phyloP scores from a whole-genome alignment of 495 filamentous ascomycete species.

The Xylaria grammica region DNA sequence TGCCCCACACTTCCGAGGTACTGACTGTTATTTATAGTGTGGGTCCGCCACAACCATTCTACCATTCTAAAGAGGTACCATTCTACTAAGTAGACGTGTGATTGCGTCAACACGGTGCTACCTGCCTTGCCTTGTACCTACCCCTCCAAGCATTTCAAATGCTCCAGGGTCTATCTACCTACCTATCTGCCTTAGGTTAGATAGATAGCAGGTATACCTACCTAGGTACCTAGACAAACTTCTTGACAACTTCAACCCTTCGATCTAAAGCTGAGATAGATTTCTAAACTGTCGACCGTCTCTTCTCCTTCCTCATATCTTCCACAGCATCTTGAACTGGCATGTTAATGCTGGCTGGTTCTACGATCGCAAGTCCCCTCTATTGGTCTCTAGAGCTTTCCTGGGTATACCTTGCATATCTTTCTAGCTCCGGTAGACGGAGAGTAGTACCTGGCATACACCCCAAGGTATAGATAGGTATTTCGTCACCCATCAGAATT shows the following conservation, averaged over 20 bases:
- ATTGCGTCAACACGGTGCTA: constrained; percentile 18
- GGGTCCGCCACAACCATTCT: no score
- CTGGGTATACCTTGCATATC: neutral
- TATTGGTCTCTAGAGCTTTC: neutral
- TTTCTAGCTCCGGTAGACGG: neutral
- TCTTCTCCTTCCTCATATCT: neutral
- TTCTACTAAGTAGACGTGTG: neutral
- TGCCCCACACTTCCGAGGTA: constrained; percentile 8
- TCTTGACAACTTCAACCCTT: no score
- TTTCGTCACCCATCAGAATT: neutral
- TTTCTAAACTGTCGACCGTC: neutral
- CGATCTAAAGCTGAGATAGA: no score
- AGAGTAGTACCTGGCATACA: neutral
- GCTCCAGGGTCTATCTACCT: neutral
- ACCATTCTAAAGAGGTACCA: no score
- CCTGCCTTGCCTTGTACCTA: constrained; percentile 1
- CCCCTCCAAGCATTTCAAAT: neutral
- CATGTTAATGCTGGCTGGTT: neutral
- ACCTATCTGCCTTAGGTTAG: no score
- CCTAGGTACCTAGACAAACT: no score
- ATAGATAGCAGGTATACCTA: no score
- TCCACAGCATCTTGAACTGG: neutral
- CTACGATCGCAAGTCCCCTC: neutral
- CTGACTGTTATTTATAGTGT: no score
- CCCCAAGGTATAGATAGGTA: no score